Conservation (phyloP, 2,329 filamentous ascomycete genomes). For the Lachnum nothofagi region DNA sequence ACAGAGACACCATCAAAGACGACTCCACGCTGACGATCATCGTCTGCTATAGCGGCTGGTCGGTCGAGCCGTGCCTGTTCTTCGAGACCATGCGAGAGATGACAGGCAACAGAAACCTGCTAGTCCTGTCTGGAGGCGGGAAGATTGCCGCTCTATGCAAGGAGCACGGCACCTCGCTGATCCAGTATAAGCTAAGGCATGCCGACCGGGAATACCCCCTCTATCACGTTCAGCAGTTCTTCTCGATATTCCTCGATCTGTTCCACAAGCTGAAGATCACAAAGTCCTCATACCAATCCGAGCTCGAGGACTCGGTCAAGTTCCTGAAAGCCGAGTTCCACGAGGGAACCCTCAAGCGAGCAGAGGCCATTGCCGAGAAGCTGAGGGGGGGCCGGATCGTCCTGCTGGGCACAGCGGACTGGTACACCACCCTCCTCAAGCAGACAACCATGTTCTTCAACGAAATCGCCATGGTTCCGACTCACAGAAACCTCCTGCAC, state of each 20-base stretch:
- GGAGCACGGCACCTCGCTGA: background rate
- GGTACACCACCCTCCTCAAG: background rate
- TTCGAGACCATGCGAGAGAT: background rate
- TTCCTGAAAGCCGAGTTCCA: background rate
- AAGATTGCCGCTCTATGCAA: background rate
- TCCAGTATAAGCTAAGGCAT: background rate
- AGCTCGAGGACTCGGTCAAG: background rate
- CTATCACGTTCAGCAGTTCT: background rate
- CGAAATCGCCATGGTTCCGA: background rate
- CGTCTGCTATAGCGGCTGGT: background rate
- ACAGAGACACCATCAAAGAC: background rate
- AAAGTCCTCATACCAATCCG: background rate
- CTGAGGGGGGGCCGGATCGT: background rate
- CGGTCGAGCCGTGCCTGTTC: background rate
- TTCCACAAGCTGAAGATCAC: background rate
- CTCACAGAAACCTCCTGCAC: background rate
- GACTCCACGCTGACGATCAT: background rate
- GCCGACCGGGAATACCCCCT: background rate
- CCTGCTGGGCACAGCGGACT: background rate
- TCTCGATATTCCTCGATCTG: background rate
- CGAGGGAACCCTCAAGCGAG: background rate
- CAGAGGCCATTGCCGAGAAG: background rate
- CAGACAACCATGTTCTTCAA: background rate
- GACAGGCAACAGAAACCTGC: background rate
- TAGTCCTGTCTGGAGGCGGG: background rate